A percentile compares a stretch with the other conserved stretches of the same genome.
Conservation (phyloP, 2,329 filamentous ascomycete genomes). For the Ophiocordyceps polyrhachis-furcata region DNA sequence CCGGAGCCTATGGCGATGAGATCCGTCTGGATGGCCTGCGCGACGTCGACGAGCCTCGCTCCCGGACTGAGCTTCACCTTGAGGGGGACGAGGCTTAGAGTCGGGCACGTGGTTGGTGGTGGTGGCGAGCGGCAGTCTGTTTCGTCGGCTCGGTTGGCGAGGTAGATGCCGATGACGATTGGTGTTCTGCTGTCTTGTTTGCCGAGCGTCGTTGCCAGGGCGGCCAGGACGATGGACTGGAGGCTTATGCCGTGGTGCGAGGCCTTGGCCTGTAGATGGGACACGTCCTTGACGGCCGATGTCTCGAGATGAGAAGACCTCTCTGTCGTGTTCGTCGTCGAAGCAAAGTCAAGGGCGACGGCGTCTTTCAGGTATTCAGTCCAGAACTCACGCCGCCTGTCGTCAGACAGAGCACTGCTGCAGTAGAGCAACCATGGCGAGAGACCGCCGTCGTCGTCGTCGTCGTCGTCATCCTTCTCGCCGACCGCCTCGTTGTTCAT, state of each 20-base stretch:
- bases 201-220: slow-evolving; percentile 34
- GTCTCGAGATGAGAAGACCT: slow-evolving; percentile 23
- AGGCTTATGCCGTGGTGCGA: slow-evolving; percentile 39
- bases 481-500: slow-evolving; percentile 3
- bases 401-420: not conserved
- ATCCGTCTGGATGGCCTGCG: slow-evolving; percentile 47
- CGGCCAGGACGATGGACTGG: slow-evolving; percentile 60
- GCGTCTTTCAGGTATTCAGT: slow-evolving; percentile 15
- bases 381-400: slow-evolving; percentile 20
- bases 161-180: slow-evolving; percentile 61
- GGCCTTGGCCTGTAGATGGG: slow-evolving; percentile 14
- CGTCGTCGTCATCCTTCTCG: not conserved
- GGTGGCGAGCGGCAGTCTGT: slow-evolving; percentile 23
- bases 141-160: slow-evolving; percentile 51
- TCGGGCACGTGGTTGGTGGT: slow-evolving; percentile 52
- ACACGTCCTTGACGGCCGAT: slow-evolving; percentile 21
- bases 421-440: slow-evolving; percentile 11
- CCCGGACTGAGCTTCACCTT: slow-evolving; percentile 23
- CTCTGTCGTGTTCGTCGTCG: slow-evolving; percentile 1
- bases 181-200: slow-evolving; percentile 12
- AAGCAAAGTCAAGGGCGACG: not conserved
- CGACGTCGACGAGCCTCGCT: slow-evolving; percentile 26
- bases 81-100: slow-evolving; percentile 62
- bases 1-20: slow-evolving; percentile 37
- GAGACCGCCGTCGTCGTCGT: slow-evolving; percentile 1